Evolutionary conservation across 805 yeast genomes (phyloP), one percentile per base, ranked within the genome.

Genomic region (Isabelozyma gotoi): DNA sequence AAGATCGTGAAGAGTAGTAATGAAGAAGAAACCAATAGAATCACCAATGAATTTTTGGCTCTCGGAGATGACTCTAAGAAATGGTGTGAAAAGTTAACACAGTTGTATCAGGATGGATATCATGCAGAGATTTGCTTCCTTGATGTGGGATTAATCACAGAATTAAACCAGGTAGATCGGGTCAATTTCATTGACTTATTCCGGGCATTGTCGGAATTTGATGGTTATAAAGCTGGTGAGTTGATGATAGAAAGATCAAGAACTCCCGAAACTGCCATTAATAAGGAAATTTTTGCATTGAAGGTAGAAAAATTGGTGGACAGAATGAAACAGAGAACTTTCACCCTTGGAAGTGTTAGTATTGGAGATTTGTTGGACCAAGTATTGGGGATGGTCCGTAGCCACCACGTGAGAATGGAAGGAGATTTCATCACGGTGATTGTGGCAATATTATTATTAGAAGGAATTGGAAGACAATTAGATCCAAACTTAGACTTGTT

Each of bases 321-420:
- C 53, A 74, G 85, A 52, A 87, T 94, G 57, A 89, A 87, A 57
- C 79, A 85, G 57, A 74, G 96, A 43, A 94, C 99, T 0, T 94
- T 94, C 59, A 88, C 97, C 1, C 70, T 94, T 41, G 98, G 98
- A 0, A 86, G 89, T 38, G 84, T 94, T 11, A 86, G 92, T 31
- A 88, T 94, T 49, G 97, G 98, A 3, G 97, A 91, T 56, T 70
- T 94, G 44, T 71, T 94, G 44, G 94, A 89, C 52, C 85, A 82
- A 56, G 91, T 92, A 75, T 74, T 94, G 45, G 73, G 83, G 3
- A 90, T 94, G 97, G 98, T 94, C 15, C 73, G 98, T 48, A 71
- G 74, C 8, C 99, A 94, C 63, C 99, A 94, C 63, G 99, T 94
- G 17, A 77, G 97, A 58, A 87, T 94, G 96, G 99, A 94, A 59